Evolutionary conservation across 805 yeast genomes (phyloP), one percentile per base, ranked within the genome.

Genomic region (Teunomyces atbi): DNA sequence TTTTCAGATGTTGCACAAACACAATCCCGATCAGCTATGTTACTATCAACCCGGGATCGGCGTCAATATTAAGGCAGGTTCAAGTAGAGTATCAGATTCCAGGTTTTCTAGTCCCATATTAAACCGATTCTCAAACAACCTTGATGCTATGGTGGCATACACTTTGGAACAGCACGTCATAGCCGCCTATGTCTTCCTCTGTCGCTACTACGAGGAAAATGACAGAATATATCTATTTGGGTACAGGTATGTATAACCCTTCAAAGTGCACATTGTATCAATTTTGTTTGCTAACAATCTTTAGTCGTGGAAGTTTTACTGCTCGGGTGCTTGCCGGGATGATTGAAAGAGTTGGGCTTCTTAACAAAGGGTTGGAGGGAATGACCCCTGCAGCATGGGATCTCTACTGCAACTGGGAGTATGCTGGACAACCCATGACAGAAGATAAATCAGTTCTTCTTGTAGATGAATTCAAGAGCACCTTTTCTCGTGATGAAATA

Each of bases 21-120:
- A 69, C 37, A 60, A 65, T 19, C 57, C 66, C 2, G 41, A 46
- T 4, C 86, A 82, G 52, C 50, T 78, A 32, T 82, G 86, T 54
- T 82, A 82, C 54, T 83, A 83, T 54, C 87, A 83, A 55, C 84
- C 88, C 1, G 89, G 89, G 0, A 74, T 84, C 20, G 89, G 89
- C 0, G 74, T 78, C 8, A 64, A 71, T 3, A 74, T 80, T 50
- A 61, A 67, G 13, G 68, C 75, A 8, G 77, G 76, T 8, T 58
- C 62, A 19, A 52, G 49, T n/a, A 50, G 55, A n/a, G 43, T 60
- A 6, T 40, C 45, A 4, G 62, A 59, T 6, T 50, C 53, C 5
- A 62, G 56, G 2, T 44, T 59, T 15, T 21, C 54, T 4, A 39
- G 42, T 13, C 33, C 50, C n/a, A 45, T 42, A 12, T 15, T 41